phyloP scores from a whole-genome alignment of 441 rosid species.

The Aquilaria agallochum region DNA sequence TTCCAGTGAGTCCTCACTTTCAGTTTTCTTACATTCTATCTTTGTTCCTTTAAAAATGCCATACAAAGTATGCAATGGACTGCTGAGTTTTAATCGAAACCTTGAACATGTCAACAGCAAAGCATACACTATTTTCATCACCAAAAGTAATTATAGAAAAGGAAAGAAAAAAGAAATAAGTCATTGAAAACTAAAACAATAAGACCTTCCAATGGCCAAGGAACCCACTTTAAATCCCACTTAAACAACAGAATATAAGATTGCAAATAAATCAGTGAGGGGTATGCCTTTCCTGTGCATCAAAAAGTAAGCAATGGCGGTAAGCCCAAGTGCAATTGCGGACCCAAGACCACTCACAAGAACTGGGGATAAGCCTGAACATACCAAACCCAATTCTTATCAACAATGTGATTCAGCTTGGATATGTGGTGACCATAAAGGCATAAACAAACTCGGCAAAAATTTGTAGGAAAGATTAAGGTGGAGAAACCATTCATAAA shows the following conservation, averaged over 20 bases:
- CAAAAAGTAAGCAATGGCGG: slow-evolving; percentile 55
- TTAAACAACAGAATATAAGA: not conserved
- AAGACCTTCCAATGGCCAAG: no score
- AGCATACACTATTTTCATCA: slow-evolving; percentile 6
- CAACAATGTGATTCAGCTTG: not conserved
- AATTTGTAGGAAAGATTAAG: not conserved
- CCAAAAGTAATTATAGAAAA: not conserved
- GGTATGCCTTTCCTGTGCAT: slow-evolving; percentile 45
- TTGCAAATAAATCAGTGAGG: not conserved
- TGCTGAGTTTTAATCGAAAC: slow-evolving; percentile 31
- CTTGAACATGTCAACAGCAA: slow-evolving; percentile 38
- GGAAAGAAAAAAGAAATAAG: slow-evolving; percentile 1
- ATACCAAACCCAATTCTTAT: not conserved
- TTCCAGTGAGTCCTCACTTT: slow-evolving; percentile 10
- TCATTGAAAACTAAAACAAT: no score
- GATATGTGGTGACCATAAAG: no score
- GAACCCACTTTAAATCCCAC: not conserved
- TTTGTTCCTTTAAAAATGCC: slow-evolving; percentile 22
- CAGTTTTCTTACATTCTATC: slow-evolving; percentile 13
- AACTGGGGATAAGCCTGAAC: slow-evolving; percentile 41
- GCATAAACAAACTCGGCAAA: not conserved
- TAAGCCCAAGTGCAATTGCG: slow-evolving; percentile 40
- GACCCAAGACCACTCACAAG: slow-evolving; percentile 46
- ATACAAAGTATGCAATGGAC: slow-evolving; percentile 23
- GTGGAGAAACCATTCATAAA: not conserved